Conservation (phyloP, 805 yeast species). For the Suhomyces xylopsoci region DNA sequence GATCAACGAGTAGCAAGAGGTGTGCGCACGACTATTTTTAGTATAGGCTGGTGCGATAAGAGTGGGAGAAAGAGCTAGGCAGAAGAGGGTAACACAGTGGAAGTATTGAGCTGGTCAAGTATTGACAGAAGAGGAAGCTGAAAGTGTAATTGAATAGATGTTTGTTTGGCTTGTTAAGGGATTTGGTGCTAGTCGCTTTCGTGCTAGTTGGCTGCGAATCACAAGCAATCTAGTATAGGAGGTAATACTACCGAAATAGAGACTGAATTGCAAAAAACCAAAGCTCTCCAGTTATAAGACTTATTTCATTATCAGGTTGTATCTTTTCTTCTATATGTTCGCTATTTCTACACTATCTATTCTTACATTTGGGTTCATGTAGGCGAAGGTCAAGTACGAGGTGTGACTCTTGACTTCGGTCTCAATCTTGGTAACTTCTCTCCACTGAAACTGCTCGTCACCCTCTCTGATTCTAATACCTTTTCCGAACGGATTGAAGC, state of each 20-base stretch:
- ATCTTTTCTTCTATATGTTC: neutral
- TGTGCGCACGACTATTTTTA: neutral
- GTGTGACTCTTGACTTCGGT: conserved; percentile 90
- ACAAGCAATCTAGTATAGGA: neutral
- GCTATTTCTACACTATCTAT: neutral
- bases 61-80: neutral
- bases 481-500: conserved; percentile 90
- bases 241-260: no score
- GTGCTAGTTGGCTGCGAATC: neutral
- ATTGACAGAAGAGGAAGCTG: no score
- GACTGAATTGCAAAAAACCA: no score
- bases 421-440: conserved; percentile 78
- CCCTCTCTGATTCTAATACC: conserved; percentile 87
- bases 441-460: conserved; percentile 76
- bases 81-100: neutral
- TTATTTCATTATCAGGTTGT: no score
- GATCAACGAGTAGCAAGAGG: neutral
- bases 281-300: no score
- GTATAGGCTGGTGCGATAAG: neutral
- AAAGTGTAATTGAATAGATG: no score
- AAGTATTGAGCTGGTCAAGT: no score
- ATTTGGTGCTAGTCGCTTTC: neutral
- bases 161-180: neutral
- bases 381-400: conserved; percentile 89
- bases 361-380: conserved; percentile 23